Evolutionary conservation across 495 filamentous ascomycete species (phyloP).

Genomic region (Opeltia flavorubescens): DNA sequence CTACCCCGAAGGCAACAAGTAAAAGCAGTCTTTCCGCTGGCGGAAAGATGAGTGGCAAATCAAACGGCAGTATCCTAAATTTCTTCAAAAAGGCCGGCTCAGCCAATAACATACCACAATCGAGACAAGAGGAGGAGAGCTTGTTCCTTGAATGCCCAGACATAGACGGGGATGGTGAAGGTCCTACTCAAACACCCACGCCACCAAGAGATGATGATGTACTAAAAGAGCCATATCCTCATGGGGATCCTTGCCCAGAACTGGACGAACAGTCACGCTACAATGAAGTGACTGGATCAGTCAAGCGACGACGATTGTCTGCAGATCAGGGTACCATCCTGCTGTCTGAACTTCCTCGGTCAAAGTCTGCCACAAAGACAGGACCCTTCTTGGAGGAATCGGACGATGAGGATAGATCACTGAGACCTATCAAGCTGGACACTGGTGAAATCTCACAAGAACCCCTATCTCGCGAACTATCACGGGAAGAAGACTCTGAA

Average conservation of each 20-base stretch:
- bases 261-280: slow-evolving; percentile 19
- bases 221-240: slow-evolving; percentile 19
- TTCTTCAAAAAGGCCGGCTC: slow-evolving; percentile 67
- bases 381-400: slow-evolving; percentile 56
- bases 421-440: background rate
- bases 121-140: slow-evolving; percentile 18
- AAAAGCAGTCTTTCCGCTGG: slow-evolving; percentile 11
- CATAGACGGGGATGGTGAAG: slow-evolving; percentile 8
- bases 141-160: slow-evolving; percentile 33
- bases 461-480: background rate
- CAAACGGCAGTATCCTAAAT: slow-evolving; percentile 62
- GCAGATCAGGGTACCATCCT: slow-evolving; percentile 7
- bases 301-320: slow-evolving; percentile 30
- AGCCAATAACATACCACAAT: slow-evolving; percentile 4
- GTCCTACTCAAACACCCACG: slow-evolving; percentile 12
- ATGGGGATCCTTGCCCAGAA: slow-evolving; percentile 16
- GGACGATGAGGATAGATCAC: slow-evolving; percentile 44
- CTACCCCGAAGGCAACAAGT: slow-evolving; percentile 1
- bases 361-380: slow-evolving; percentile 10
- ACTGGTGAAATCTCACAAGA: background rate
- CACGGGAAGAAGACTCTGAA: slow-evolving; percentile 9
- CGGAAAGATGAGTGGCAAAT: slow-evolving; percentile 22
- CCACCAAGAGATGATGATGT: slow-evolving; percentile 24
- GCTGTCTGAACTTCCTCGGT: background rate
- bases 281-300: slow-evolving; percentile 32